phyloP scores from a whole-genome alignment of 179 eudicot species.

The Drosera spatulata region DNA sequence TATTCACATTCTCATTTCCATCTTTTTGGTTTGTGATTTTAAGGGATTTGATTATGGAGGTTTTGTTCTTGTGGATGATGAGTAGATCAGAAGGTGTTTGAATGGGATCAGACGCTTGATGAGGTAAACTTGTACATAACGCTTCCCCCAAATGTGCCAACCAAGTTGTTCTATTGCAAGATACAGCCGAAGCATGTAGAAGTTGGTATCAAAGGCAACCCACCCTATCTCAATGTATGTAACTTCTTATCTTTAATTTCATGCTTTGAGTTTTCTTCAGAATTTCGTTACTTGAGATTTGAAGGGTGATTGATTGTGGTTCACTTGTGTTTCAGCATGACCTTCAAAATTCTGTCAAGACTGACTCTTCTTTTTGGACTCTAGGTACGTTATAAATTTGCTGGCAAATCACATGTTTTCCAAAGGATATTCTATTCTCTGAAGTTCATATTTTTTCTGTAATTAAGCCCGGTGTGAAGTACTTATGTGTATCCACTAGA shows the following conservation, averaged over 20 bases:
- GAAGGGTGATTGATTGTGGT: neutral
- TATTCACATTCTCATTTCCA: slow-evolving; percentile 12
- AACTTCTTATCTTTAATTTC: neutral
- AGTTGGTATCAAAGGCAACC: slow-evolving; percentile 89
- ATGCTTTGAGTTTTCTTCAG: neutral
- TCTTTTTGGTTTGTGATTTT: neutral
- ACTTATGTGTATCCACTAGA: too few species aligned
- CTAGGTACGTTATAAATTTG: slow-evolving; percentile 36
- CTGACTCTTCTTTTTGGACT: slow-evolving; percentile 90
- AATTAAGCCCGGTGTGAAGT: too few species aligned
- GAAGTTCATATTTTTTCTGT: too few species aligned
- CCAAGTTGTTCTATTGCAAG: slow-evolving; percentile 60
- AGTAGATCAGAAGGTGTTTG: slow-evolving; percentile 83
- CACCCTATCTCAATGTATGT: slow-evolving; percentile 56
- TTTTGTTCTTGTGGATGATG: neutral
- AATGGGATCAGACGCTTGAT: slow-evolving; percentile 96
- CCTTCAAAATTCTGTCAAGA: slow-evolving; percentile 67
- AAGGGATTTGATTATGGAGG: slow-evolving; percentile 1
- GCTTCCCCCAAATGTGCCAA: slow-evolving; percentile 66
- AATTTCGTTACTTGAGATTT: neutral
- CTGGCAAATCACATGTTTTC: neutral
- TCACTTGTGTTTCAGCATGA: slow-evolving; percentile 56
- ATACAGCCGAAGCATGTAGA: slow-evolving; percentile 74
- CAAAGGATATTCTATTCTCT: too few species aligned
- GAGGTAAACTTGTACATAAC: slow-evolving; percentile 86